Evolutionary conservation across 164 flowering plant species (phyloP).

Genomic region (Sextonia rubra): DNA sequence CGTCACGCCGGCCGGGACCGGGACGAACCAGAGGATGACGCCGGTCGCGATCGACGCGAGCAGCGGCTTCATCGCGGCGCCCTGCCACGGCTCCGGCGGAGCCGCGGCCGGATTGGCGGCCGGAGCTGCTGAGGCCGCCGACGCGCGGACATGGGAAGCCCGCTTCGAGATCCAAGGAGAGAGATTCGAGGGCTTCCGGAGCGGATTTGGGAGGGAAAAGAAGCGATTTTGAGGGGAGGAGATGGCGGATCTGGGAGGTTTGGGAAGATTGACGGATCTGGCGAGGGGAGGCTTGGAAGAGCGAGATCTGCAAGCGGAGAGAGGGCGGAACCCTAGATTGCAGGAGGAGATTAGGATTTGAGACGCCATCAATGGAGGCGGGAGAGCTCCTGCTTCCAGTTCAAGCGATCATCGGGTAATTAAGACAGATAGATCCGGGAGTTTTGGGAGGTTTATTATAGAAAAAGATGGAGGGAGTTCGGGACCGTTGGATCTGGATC

Average conservation of each 20-base stretch:
- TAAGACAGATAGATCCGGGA: neutral
- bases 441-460: neutral
- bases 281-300: slow-evolving; percentile 14
- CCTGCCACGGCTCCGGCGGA: slow-evolving; percentile 65
- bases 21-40: slow-evolving; percentile 71
- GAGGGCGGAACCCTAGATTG: slow-evolving; percentile 25
- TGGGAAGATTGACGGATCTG: slow-evolving; percentile 1
- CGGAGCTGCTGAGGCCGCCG: slow-evolving; percentile 18
- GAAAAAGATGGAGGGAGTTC: neutral
- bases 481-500: slow-evolving; percentile 4
- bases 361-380: slow-evolving; percentile 6
- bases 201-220: neutral
- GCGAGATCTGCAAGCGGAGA: slow-evolving; percentile 23
- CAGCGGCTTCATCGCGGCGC: slow-evolving; percentile 74
- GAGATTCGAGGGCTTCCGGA: slow-evolving; percentile 5
- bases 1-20: slow-evolving; percentile 72
- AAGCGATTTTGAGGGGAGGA: slow-evolving; percentile 5
- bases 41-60: slow-evolving; percentile 80
- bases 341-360: slow-evolving; percentile 19
- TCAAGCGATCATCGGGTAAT: slow-evolving; percentile 2
- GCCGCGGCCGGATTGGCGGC: slow-evolving; percentile 12
- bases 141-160: slow-evolving; percentile 18
- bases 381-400: neutral
- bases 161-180: slow-evolving; percentile 6
- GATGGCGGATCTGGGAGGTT: slow-evolving; percentile 16